Evolutionary conservation across 164 flowering plant genomes (phyloP).

Genomic region (Stephania japonica): DNA sequence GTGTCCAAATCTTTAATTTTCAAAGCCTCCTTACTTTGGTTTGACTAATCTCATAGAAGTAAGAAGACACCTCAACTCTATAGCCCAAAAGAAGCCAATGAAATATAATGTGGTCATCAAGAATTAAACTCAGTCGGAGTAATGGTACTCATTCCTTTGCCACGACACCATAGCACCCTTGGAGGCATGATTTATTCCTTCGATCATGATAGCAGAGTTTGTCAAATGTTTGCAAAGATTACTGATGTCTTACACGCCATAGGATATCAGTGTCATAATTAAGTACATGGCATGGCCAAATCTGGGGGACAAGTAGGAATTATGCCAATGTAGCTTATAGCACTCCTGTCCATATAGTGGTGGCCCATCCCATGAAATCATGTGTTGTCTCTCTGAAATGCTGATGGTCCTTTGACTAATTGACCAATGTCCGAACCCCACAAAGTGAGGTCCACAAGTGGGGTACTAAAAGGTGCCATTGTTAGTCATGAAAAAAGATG

Average conservation of each 20-base stretch:
- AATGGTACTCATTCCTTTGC: not conserved
- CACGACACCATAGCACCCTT: not conserved
- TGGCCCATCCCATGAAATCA: conserved; percentile 3
- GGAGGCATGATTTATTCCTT: not conserved
- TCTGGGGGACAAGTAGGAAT: not conserved
- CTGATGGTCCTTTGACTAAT: not conserved
- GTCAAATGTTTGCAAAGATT: not conserved
- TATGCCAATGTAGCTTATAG: not conserved
- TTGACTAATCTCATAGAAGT: not conserved
- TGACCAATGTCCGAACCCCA: not conserved
- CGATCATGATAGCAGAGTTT: not conserved
- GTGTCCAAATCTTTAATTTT: too few species aligned
- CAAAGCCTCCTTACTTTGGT: not conserved
- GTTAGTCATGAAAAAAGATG: not conserved
- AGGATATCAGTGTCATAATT: not conserved
- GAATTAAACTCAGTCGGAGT: not conserved
- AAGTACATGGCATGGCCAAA: not conserved
- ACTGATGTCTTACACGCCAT: not conserved
- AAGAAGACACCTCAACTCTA: not conserved
- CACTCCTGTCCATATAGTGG: not conserved
- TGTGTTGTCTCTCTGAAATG: not conserved
- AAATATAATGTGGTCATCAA: too few species aligned
- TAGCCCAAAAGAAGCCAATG: too few species aligned
- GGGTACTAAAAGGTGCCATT: not conserved
- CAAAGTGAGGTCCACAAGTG: not conserved